Base-by-base conservation (phyloP, 257 asterid genomes). In the Nicotiana undulata region DNA sequence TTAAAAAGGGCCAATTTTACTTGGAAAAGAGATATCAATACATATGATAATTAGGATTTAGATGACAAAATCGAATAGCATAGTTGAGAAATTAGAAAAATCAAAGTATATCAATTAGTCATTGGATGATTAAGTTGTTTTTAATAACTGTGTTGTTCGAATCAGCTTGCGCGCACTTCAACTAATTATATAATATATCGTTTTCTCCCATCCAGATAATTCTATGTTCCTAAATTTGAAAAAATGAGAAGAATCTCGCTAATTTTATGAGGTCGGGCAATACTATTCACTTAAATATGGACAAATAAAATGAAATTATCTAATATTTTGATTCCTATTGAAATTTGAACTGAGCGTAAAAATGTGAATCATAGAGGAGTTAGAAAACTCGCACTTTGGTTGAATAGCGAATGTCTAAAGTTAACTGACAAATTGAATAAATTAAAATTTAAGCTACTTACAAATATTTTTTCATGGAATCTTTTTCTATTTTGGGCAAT, bases 61-160 rank as follows among this genome's bases (percentile, higher is more conserved):
- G 31, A 68, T 37, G n/a, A 40, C 18, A 61, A 61, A 60, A 22
- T 4, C 4, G 16, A 60, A 22, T 58, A 8, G 63, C 5, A 6
- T 56, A 18, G 9, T 56, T 56, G 26, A 56, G 3, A 66, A 65
- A 26, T 4, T 24, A 61, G 18, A 29, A 61, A 59, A 31, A 31
- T 9, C 15, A 1, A 66, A 34, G 18, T 11, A 18, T 34, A n/a
- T 66, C 17, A 9, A 67, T 67, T n/a, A n/a, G 53, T 67, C 53
- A 34, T 34, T 8, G 29, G 53, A 64, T 22, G 9, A 56, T 7
- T 40, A 11, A 40, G 9, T 34, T 34, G 7, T 34, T 32, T 32
- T 4, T 32, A 0, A 5, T 6, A 6, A 37, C 0, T 8, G 2
- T 40, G 11, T 0, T 40, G 2, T 7, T 40, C 0, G 9, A 2